These are phyloP conservation scores for Colletotrichum sp. DNA, from an alignment of 2,329 filamentous ascomycete genomes.

Conservation along the genomic window DNA sequence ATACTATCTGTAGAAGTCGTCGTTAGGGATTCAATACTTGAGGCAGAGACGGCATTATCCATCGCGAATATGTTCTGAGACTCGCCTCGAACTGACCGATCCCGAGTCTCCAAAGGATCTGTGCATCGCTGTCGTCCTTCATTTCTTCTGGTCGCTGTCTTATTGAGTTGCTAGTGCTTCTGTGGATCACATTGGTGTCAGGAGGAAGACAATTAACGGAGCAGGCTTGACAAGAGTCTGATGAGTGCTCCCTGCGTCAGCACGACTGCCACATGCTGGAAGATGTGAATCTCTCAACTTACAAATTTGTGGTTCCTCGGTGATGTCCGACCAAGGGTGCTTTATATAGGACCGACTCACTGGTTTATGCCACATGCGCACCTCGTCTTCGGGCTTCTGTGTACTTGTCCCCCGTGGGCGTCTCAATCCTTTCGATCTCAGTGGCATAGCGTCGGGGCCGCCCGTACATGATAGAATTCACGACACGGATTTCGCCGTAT, in stretches of 20 bases:
- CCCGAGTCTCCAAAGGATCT: not conserved
- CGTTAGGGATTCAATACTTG: fast-evolving
- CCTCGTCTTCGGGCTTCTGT: too few species aligned
- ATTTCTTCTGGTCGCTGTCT: not conserved
- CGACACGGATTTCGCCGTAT: too few species aligned
- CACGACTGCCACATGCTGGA: not conserved
- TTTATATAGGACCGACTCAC: not conserved
- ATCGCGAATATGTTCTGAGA: not conserved
- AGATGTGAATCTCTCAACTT: too few species aligned
- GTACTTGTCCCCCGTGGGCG: too few species aligned
- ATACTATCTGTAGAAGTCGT: not conserved
- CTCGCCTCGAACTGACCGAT: not conserved
- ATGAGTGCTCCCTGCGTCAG: too few species aligned
- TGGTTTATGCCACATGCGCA: not conserved
- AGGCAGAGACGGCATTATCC: not conserved
- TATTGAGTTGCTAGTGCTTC: not conserved
- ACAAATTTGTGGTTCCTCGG: too few species aligned
- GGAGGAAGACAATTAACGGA: too few species aligned
- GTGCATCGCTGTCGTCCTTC: not conserved
- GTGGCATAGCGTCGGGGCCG: too few species aligned
- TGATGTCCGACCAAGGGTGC: too few species aligned
- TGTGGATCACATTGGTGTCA: too few species aligned
- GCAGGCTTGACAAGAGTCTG: not conserved
- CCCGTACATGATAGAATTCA: too few species aligned
- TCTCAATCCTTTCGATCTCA: too few species aligned